Evolutionary conservation across 2,329 filamentous ascomycete genomes (phyloP).

Genomic region (Juglanconis oblonga): DNA sequence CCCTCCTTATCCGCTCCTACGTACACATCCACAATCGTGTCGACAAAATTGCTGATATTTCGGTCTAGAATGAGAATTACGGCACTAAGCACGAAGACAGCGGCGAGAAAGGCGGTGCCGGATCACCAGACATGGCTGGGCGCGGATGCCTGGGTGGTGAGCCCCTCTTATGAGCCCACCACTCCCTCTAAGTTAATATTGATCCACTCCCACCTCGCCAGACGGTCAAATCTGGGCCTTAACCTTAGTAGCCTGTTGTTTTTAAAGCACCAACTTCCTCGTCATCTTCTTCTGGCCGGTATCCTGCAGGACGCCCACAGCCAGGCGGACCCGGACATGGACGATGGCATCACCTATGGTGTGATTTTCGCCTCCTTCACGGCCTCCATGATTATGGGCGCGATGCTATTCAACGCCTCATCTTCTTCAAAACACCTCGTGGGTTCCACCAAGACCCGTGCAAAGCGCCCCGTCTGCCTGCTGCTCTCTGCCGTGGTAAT

Average conservation of each 20-base stretch:
- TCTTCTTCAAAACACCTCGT: background rate
- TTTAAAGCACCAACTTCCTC: slow-evolving; percentile 32
- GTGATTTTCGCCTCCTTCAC: slow-evolving; percentile 55
- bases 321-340: slow-evolving; percentile 1
- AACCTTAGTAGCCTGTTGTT: slow-evolving; percentile 32
- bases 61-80: slow-evolving; percentile 18
- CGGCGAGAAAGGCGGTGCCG: background rate
- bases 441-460: background rate
- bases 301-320: slow-evolving; percentile 28
- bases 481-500: slow-evolving; percentile 23
- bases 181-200: no score
- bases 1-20: slow-evolving; percentile 2
- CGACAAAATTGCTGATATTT: background rate
- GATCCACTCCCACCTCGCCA: background rate
- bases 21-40: background rate
- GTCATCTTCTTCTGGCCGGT: slow-evolving; percentile 32
- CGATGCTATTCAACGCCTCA: slow-evolving; percentile 16
- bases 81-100: slow-evolving; percentile 1
- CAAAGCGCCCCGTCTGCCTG: slow-evolving; percentile 17
- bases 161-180: background rate
- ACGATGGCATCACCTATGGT: slow-evolving; percentile 25
- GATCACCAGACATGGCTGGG: background rate
- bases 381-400: slow-evolving; percentile 23
- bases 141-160: slow-evolving; percentile 13
- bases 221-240: slow-evolving; percentile 29